These are phyloP conservation scores for Paramecium pentaurelia DNA, from an alignment of 73 alveolate species.

Conservation along the genomic window DNA sequence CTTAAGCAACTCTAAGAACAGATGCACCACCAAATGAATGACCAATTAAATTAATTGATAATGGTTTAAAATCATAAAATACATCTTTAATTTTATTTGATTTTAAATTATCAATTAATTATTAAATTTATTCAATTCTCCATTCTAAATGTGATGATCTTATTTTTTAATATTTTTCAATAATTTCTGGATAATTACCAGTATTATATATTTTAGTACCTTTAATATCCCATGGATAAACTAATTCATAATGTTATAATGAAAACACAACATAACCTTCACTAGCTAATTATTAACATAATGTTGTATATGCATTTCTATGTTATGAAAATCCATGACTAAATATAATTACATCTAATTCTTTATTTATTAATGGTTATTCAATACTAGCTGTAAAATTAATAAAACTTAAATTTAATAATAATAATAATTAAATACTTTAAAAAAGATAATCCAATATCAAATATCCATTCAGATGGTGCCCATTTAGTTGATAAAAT, in stretches of 20 bases:
- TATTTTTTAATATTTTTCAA: constrained; percentile 14
- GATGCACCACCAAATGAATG: constrained; percentile 50
- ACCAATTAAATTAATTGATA: background rate
- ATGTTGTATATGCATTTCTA: constrained; percentile 4
- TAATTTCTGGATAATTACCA: constrained; percentile 20
- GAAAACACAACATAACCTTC: constrained; percentile 37
- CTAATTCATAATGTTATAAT: background rate
- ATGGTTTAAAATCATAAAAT: constrained; percentile 17
- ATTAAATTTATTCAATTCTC: background rate
- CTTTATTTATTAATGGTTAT: background rate
- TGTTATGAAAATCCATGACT: constrained; percentile 44
- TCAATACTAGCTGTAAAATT: background rate
- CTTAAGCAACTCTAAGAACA: background rate
- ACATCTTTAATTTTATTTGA: background rate
- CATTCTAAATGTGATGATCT: constrained; percentile 14
- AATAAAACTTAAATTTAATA: background rate
- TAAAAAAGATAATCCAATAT: background rate
- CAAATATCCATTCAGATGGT: background rate
- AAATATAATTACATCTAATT: background rate
- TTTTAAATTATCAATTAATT: background rate
- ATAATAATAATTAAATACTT: background rate
- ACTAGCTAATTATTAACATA: constrained; percentile 26
- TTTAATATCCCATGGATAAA: constrained; percentile 36
- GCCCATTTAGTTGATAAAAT: background rate
- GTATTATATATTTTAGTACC: background rate